Conservation (phyloP, 805 yeast species). For the Peterozyma toletana region DNA sequence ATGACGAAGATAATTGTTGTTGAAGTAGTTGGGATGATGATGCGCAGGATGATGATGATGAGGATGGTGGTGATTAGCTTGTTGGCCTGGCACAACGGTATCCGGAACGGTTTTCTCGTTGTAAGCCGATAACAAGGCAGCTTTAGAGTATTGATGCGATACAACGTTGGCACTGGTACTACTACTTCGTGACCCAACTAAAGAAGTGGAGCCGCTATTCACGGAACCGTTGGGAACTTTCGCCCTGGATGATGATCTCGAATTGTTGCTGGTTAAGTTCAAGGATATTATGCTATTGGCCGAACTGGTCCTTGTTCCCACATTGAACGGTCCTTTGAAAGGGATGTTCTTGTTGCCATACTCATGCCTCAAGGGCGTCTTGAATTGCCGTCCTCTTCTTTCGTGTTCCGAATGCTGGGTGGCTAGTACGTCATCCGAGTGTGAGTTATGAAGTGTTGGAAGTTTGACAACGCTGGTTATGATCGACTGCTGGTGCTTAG, state of each 20-base stretch:
- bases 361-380: conserved; percentile 21
- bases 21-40: conserved; percentile 3
- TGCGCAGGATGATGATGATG: conserved; percentile 1
- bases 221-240: too few species aligned
- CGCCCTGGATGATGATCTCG: neutral
- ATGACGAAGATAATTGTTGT: neutral
- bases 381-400: conserved; percentile 19
- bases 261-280: neutral
- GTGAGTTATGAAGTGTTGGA: too few species aligned
- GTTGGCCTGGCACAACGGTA: conserved; percentile 13
- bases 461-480: too few species aligned
- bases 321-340: conserved; percentile 8
- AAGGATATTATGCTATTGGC: too few species aligned
- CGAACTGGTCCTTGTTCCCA: too few species aligned
- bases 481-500: too few species aligned
- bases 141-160: conserved; percentile 6
- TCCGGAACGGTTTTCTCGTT: conserved; percentile 21
- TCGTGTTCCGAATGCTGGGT: too few species aligned
- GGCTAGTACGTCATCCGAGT: too few species aligned
- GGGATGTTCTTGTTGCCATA: conserved; percentile 14
- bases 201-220: too few species aligned
- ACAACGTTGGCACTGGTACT: neutral
- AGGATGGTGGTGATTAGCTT: conserved; percentile 4
- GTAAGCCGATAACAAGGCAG: conserved; percentile 15
- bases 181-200: conserved; percentile 3